Conservation (phyloP, 306 rosid genomes). For the Rubus idaeus region DNA sequence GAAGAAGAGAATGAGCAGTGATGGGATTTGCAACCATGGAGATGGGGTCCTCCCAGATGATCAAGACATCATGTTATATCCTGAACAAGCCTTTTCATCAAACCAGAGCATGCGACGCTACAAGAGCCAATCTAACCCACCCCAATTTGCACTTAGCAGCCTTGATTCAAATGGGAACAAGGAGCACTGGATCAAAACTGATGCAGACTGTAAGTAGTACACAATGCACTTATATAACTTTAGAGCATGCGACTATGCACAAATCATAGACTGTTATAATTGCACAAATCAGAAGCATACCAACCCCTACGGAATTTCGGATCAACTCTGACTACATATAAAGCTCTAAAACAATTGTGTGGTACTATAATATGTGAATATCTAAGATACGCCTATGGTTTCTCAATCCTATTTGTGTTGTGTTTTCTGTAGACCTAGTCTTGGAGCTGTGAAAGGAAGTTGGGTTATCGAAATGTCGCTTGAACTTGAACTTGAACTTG, state of each 20-base stretch:
- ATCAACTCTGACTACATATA: background rate
- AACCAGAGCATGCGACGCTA: conserved; percentile 46
- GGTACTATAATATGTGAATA: background rate
- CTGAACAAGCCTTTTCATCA: conserved; percentile 39
- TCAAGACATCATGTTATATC: conserved; percentile 40
- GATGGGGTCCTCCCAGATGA: conserved; percentile 50
- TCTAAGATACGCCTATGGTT: background rate
- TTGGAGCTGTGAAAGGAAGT: conserved; percentile 73
- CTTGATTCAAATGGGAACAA: conserved; percentile 57
- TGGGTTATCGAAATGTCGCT: conserved; percentile 14
- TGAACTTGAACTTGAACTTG: too few relatives aligned
- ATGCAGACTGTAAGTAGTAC: conserved; percentile 87
- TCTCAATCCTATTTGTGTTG: conserved; percentile 22
- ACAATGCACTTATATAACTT: background rate
- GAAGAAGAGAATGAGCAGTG: conserved; percentile 48
- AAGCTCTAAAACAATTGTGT: background rate
- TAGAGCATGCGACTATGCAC: background rate
- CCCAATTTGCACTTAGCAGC: conserved; percentile 43
- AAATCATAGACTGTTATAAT: background rate
- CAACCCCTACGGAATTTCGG: background rate
- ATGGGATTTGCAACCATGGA: conserved; percentile 40
- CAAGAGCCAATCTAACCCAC: conserved; percentile 52
- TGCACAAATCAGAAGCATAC: background rate
- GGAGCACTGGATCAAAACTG: conserved; percentile 93
- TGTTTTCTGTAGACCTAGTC: conserved; percentile 61